phyloP scores from a whole-genome alignment of 768 basidiomycete genomes.

The Lepiota venenata region DNA sequence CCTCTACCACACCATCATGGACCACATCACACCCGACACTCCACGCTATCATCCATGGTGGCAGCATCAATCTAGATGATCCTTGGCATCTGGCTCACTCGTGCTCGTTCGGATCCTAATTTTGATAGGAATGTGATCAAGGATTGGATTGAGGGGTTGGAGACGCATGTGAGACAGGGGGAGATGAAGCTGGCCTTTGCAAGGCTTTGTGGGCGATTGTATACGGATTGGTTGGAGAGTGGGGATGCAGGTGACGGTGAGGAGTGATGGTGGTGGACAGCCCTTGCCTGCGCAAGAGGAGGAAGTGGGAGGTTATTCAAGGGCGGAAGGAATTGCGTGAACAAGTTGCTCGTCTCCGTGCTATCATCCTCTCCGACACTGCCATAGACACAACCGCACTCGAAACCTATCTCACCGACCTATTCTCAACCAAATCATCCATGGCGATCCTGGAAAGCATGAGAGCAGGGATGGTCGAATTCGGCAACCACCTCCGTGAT shows the following conservation, averaged over 20 bases:
- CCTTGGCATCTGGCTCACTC: conserved; percentile 35
- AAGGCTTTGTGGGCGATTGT: conserved; percentile 37
- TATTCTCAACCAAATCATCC: conserved; percentile 33
- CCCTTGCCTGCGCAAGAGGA: conserved; percentile 11
- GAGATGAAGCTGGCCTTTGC: conserved; percentile 36
- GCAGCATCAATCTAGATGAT: conserved; percentile 25
- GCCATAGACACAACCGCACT: conserved; percentile 29
- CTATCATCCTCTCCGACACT: conserved; percentile 35
- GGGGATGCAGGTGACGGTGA: conserved; percentile 34
- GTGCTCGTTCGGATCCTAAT: conserved; percentile 37
- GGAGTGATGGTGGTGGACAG: conserved; percentile 15
- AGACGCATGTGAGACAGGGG: conserved; percentile 36
- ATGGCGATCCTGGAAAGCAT: conserved; percentile 25
- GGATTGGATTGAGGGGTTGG: conserved; percentile 35
- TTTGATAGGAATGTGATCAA: conserved; percentile 32
- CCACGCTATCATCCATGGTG: conserved; percentile 13
- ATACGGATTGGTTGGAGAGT: conserved; percentile 42
- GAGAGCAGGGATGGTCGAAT: conserved; percentile 24
- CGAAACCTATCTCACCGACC: conserved; percentile 29
- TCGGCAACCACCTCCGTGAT: conserved; percentile 25
- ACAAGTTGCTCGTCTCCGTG: conserved; percentile 34
- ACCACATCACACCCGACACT: background rate
- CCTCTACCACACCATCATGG: background rate
- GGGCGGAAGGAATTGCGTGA: conserved; percentile 40
- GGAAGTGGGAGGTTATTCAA: conserved; percentile 26